Conservation (phyloP, 192 early-diverging fungal genomes). For the Allomyces arbusculus region DNA sequence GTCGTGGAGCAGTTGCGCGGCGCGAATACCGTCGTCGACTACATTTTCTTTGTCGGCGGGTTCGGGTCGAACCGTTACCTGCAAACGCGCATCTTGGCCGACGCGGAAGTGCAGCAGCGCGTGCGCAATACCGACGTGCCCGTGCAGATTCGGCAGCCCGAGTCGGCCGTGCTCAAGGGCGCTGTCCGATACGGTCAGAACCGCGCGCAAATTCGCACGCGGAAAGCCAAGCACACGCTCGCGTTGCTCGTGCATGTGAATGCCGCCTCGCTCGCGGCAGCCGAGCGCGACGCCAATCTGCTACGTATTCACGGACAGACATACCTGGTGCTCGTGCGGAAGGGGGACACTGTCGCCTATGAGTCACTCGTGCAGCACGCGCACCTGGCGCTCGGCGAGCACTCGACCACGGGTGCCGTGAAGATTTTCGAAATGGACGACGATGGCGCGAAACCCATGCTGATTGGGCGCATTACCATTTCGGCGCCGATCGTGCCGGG, state of each 20-base stretch:
- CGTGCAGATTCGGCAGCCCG: not conserved
- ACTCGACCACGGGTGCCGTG: not conserved
- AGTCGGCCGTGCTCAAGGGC: not conserved
- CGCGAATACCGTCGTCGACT: conserved; percentile 1
- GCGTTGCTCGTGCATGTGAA: conserved; percentile 1
- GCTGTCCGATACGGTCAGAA: conserved; percentile 2
- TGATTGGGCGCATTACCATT: not conserved
- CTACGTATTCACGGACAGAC: not conserved
- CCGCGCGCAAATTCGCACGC: not conserved
- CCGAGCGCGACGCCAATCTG: not conserved
- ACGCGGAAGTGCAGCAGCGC: not conserved
- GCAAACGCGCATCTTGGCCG: not conserved
- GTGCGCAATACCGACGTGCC: not conserved
- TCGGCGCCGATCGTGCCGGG: not conserved
- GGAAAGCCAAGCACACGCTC: conserved; percentile 1
- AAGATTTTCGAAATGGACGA: not conserved
- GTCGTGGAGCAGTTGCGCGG: conserved; percentile 1
- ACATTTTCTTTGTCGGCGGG: conserved; percentile 3
- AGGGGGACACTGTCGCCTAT: not conserved
- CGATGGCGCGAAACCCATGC: not conserved
- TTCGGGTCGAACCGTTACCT: conserved; percentile 4
- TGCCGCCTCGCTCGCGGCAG: not conserved
- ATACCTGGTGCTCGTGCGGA: not conserved
- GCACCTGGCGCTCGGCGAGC: not conserved
- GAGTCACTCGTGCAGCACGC: not conserved